phyloP scores from a whole-genome alignment of 306 rosid genomes.

The Vigna reflexopilosa region DNA sequence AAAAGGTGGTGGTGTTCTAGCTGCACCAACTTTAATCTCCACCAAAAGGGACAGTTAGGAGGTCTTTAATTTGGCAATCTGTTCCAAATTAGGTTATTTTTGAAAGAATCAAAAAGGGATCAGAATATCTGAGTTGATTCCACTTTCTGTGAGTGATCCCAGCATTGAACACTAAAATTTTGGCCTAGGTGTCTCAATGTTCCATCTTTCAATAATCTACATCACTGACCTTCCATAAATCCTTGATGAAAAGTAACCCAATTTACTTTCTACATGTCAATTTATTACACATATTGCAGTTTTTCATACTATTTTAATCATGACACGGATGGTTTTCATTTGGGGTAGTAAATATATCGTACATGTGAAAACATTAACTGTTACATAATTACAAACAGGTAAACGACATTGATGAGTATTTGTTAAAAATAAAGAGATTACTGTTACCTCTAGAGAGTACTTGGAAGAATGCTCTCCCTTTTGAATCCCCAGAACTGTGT shows the following conservation, averaged over 20 bases:
- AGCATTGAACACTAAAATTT: conserved; percentile 38
- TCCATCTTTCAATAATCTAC: conserved; percentile 13
- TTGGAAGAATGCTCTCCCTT: conserved; percentile 26
- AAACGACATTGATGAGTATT: not conserved
- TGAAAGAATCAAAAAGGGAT: conserved; percentile 5
- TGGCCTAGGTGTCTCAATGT: conserved; percentile 3
- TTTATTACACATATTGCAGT: conserved; percentile 4
- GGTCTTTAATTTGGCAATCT: conserved; percentile 36
- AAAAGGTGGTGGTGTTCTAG: conserved; percentile 25
- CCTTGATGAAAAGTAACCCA: not conserved
- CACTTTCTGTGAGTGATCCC: conserved; percentile 43
- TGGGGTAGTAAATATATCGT: not conserved
- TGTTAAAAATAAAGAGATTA: not conserved
- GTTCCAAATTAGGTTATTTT: conserved; percentile 5
- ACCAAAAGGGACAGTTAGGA: conserved; percentile 35
- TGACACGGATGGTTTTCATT: conserved; percentile 3
- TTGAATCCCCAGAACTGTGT: conserved; percentile 28
- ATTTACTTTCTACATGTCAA: conserved; percentile 18
- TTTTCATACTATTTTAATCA: conserved; percentile 4
- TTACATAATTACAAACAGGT: not conserved
- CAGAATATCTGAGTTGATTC: conserved; percentile 33
- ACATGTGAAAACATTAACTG: conserved; percentile 19
- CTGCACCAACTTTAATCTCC: conserved; percentile 48
- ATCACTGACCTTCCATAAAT: conserved; percentile 23
- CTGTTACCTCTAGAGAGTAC: conserved; percentile 38